Evolutionary conservation across 139 green algal species (phyloP), one percentile per base, ranked within the genome.

Genomic region (Chlorella sp.): DNA sequence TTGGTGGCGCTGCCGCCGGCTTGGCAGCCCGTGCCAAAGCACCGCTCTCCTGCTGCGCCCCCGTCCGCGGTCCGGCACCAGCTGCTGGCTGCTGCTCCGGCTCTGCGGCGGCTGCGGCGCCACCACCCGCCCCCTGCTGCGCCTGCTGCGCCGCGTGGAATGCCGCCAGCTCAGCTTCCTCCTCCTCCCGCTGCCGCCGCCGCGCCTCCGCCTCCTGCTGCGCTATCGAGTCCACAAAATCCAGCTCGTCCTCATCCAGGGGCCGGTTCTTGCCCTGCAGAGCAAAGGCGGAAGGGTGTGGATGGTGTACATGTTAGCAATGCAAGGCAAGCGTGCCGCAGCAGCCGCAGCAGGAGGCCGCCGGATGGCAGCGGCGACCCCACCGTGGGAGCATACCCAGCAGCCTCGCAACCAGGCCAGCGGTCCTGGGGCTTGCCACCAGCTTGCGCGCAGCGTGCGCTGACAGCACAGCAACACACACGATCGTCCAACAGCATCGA

Each of bases 241-340:
- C 83, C 7, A 95, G 41, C 81, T 98, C 95, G 15, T 98, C 95
- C n/a, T 92, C 87, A 21, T 98, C 94, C 34, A 98, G 84, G 0
- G 95, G 94, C 68, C 92, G 85, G 86, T 98, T 97, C 85, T 97
- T 97, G 67, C 95, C 87, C 92, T 95, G 89, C 68, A 56, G 41
- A 12, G 7, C 71, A 20, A 34, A 85, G n/a, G 51, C n/a, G n/a
- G n/a, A n/a, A n/a, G n/a, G n/a, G n/a, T n/a, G n/a, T n/a, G n/a
- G n/a, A n/a, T n/a, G n/a, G n/a, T n/a, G n/a, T n/a, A n/a, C n/a
- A n/a, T n/a, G n/a, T n/a, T n/a, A n/a, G n/a, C n/a, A n/a, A n/a
- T n/a, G n/a, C n/a, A n/a, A n/a, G n/a, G n/a, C n/a, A n/a, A n/a
- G n/a, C n/a, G n/a, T n/a, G n/a, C n/a, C n/a, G 44, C 44, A 51